A percentile compares a stretch with the other conserved stretches of the same genome.
Conservation (phyloP, 2,329 filamentous ascomycete species). For the Xylariaceae sp. region DNA sequence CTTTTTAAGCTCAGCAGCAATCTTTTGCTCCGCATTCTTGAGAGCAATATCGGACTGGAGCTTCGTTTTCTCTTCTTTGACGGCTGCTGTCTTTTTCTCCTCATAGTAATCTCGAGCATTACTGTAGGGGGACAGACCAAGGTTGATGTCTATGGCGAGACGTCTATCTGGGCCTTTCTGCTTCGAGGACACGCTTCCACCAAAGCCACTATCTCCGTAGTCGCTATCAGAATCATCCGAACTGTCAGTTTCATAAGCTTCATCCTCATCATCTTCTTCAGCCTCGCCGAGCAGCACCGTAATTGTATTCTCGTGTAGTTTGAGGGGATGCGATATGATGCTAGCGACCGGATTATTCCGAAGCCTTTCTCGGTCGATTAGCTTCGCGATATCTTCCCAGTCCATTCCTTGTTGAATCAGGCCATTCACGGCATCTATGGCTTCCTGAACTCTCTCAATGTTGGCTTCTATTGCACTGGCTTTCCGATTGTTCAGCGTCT, state of each 20-base stretch:
- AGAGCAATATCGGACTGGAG: slow-evolving; percentile 78
- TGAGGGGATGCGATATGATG: slow-evolving; percentile 81
- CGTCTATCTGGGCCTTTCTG: slow-evolving; percentile 46
- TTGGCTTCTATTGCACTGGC: slow-evolving; percentile 90
- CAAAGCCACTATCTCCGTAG: slow-evolving; percentile 46
- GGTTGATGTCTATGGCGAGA: slow-evolving; percentile 78
- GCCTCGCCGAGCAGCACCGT: slow-evolving; percentile 75
- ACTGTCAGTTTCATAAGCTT: slow-evolving; percentile 63
- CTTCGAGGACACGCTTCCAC: slow-evolving; percentile 33
- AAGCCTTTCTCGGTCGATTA: slow-evolving; percentile 84
- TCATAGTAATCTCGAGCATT: slow-evolving; percentile 93
- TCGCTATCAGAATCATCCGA: slow-evolving; percentile 41
- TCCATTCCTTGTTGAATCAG: slow-evolving; percentile 95
- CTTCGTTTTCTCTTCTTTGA: slow-evolving; percentile 83
- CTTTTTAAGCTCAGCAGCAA: slow-evolving; percentile 79
- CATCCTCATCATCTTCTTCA: slow-evolving; percentile 56
- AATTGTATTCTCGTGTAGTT: slow-evolving; percentile 83
- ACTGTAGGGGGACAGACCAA: slow-evolving; percentile 76
- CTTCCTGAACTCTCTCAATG: slow-evolving; percentile 84
- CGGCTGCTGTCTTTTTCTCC: slow-evolving; percentile 76
- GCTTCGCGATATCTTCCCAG: slow-evolving; percentile 84
- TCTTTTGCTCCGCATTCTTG: slow-evolving; percentile 87
- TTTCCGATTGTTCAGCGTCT: slow-evolving; percentile 80
- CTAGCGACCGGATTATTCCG: slow-evolving; percentile 79
- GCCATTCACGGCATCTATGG: slow-evolving; percentile 86